A percentile compares a stretch with the other conserved stretches of the same genome.
These are phyloP conservation scores for Dothistroma pini DNA, from an alignment of 2,329 filamentous ascomycete genomes.

Conservation along the genomic window DNA sequence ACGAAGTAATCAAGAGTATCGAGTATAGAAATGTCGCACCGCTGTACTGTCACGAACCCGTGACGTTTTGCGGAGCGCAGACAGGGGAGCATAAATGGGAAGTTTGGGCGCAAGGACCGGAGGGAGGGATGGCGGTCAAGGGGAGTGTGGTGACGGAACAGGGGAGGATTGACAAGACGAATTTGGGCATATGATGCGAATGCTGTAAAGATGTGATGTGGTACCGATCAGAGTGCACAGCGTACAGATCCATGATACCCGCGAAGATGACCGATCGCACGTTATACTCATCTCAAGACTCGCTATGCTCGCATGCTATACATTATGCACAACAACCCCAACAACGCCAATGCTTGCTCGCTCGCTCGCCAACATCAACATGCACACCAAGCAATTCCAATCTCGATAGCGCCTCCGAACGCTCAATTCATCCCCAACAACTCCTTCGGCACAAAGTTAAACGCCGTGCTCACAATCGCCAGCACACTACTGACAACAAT, in stretches of 20 bases:
- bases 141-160: slow-evolving; percentile 36
- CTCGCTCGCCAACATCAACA: background rate
- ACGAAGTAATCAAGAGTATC: slow-evolving; percentile 52
- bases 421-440: slow-evolving; percentile 52
- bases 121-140: slow-evolving; percentile 45
- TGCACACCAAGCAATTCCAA: too few relatives aligned
- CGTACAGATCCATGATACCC: background rate
- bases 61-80: slow-evolving; percentile 65
- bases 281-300: background rate
- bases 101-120: slow-evolving; percentile 41
- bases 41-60: slow-evolving; percentile 67
- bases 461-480: slow-evolving; percentile 75
- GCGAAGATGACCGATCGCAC: too few relatives aligned
- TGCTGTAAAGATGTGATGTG: too few relatives aligned
- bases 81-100: slow-evolving; percentile 40
- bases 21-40: slow-evolving; percentile 80
- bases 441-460: slow-evolving; percentile 81
- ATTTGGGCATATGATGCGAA: slow-evolving; percentile 11
- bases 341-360: slow-evolving; percentile 1
- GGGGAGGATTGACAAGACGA: slow-evolving; percentile 17
- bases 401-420: background rate
- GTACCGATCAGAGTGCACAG: background rate
- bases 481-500: slow-evolving; percentile 66
- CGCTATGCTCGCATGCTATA: background rate
- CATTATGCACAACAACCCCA: background rate